Conservation (phyloP, 2,329 filamentous ascomycete genomes). For the Arthrinium puccinioides region DNA sequence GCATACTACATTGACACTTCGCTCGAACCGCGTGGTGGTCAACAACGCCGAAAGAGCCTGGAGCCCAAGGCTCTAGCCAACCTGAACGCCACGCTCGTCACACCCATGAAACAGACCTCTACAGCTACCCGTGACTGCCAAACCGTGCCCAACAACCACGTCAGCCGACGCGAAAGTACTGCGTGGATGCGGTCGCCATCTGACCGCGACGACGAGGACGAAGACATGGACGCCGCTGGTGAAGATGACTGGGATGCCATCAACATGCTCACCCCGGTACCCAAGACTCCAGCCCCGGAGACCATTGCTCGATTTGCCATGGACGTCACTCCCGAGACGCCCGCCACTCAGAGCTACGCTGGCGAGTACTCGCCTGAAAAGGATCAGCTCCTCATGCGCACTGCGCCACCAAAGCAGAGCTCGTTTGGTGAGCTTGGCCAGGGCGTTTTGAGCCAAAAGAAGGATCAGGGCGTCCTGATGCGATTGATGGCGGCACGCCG, state of each 20-base stretch:
- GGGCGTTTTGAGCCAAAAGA: conserved; percentile 39
- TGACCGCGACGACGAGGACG: conserved; percentile 26
- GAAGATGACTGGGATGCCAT: conserved; percentile 30
- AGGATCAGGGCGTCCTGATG: conserved; percentile 51
- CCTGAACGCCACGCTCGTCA: conserved; percentile 56
- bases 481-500: conserved; percentile 64
- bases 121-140: conserved; percentile 25
- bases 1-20: conserved; percentile 63
- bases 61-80: conserved; percentile 66
- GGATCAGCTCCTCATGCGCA: conserved; percentile 38
- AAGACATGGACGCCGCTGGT: conserved; percentile 19
- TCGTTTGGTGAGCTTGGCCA: conserved; percentile 31
- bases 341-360: conserved; percentile 23
- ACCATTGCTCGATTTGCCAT: conserved; percentile 44
- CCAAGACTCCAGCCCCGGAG: conserved; percentile 52
- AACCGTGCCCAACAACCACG: conserved; percentile 38
- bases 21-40: conserved; percentile 60
- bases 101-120: conserved; percentile 25
- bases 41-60: conserved; percentile 72
- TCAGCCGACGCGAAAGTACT: conserved; percentile 45
- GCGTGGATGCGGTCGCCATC: conserved; percentile 50
- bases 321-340: conserved; percentile 38
- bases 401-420: conserved; percentile 45
- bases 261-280: conserved; percentile 45
- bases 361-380: conserved; percentile 25